These are phyloP conservation scores for Daldinia bambusicola DNA, from an alignment of 495 filamentous ascomycete genomes.

Conservation along the genomic window DNA sequence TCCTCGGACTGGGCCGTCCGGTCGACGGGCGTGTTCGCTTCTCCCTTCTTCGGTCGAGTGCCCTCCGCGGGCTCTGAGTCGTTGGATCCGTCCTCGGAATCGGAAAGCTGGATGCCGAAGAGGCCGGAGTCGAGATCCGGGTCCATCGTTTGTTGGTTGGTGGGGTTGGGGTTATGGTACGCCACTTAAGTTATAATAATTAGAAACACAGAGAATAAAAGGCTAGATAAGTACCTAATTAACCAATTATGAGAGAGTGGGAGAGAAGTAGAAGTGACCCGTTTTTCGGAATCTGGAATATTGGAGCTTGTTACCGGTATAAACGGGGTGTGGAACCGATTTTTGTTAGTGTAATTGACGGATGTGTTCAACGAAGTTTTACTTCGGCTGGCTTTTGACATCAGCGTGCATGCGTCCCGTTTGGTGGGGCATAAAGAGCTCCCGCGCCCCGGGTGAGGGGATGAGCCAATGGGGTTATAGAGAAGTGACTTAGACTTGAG, in stretches of 20 bases:
- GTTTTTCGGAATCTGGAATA: slow-evolving; percentile 4
- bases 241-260: too few species aligned
- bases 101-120: slow-evolving; percentile 54
- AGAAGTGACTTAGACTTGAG: neutral
- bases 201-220: too few species aligned
- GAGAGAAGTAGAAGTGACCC: neutral
- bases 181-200: neutral
- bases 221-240: too few species aligned
- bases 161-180: too few species aligned
- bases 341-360: neutral
- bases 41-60: slow-evolving; percentile 13
- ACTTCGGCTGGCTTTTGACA: slow-evolving; percentile 28
- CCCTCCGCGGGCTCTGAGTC: slow-evolving; percentile 25
- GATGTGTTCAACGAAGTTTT: slow-evolving; percentile 11
- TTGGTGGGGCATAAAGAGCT: slow-evolving; percentile 25
- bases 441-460: slow-evolving; percentile 33
- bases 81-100: slow-evolving; percentile 45
- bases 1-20: slow-evolving; percentile 57
- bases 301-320: too few species aligned
- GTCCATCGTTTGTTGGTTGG: slow-evolving; percentile 7
- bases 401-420: slow-evolving; percentile 32
- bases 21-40: slow-evolving; percentile 41
- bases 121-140: slow-evolving; percentile 49
- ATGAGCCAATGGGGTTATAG: slow-evolving; percentile 14
- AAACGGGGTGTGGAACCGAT: too few species aligned